Percentiles rank a stretch among this genome's conserved stretches.
phyloP scores from a whole-genome alignment of 495 filamentous ascomycete genomes.

The Amorphotheca resinae region DNA sequence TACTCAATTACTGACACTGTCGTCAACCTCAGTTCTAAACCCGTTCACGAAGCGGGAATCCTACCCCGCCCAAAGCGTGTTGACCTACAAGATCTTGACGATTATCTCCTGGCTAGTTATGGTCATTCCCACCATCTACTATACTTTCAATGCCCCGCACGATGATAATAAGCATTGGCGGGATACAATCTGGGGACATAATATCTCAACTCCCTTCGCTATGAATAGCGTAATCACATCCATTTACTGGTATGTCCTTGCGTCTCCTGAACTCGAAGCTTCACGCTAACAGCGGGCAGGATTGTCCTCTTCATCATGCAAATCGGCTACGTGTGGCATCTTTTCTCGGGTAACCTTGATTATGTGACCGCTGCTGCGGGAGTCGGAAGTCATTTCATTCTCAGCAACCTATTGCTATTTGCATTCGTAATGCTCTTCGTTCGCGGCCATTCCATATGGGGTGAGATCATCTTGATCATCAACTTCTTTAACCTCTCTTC shows the following conservation, averaged over 20 bases:
- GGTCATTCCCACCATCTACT: slow-evolving; percentile 55
- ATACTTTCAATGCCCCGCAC: slow-evolving; percentile 46
- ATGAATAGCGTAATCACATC: slow-evolving; percentile 55
- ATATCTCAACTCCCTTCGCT: slow-evolving; percentile 62
- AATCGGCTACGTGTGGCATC: slow-evolving; percentile 57
- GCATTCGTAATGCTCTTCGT: slow-evolving; percentile 75
- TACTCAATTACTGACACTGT: too few relatives aligned
- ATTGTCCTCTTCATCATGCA: slow-evolving; percentile 64
- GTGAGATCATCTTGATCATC: slow-evolving; percentile 61
- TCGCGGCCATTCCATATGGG: slow-evolving; percentile 54
- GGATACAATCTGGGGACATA: slow-evolving; percentile 55
- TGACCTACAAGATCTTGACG: slow-evolving; percentile 53
- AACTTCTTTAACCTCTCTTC: slow-evolving; percentile 68
- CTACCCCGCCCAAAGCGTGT: slow-evolving; percentile 36
- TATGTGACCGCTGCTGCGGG: slow-evolving; percentile 56
- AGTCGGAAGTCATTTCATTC: slow-evolving; percentile 72
- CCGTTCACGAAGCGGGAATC: slow-evolving; percentile 54
- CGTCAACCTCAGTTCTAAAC: too few relatives aligned
- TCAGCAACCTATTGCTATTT: slow-evolving; percentile 70
- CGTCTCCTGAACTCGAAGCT: not conserved
- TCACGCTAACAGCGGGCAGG: slow-evolving; percentile 31
- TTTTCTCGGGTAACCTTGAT: slow-evolving; percentile 52
- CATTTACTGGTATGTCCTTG: slow-evolving; percentile 67
- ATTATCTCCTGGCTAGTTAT: slow-evolving; percentile 59
- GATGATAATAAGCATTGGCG: slow-evolving; percentile 37